A percentile compares a stretch with the other conserved stretches of the same genome.
Evolutionary conservation across 169 alveolate species (phyloP).

Genomic region (Babesia caballi): DNA sequence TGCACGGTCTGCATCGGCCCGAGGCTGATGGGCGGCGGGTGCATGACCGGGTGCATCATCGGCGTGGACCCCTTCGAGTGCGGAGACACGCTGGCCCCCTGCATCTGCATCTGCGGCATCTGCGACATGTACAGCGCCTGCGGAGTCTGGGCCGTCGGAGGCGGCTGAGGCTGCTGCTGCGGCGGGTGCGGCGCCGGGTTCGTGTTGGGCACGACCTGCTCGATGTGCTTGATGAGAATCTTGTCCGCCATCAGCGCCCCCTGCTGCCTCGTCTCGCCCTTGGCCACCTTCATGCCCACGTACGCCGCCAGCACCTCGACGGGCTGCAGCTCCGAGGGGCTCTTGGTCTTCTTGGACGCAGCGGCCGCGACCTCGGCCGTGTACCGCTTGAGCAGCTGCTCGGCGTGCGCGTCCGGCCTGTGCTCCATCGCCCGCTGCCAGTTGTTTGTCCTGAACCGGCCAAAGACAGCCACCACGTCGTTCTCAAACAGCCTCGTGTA

Average conservation of each 20-base stretch:
- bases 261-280: slow-evolving; percentile 29
- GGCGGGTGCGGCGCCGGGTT: not conserved
- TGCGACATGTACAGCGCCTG: not conserved
- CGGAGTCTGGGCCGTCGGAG: not conserved
- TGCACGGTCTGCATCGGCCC: not conserved
- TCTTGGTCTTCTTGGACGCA: not conserved
- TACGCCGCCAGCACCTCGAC: slow-evolving; percentile 32
- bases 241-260: slow-evolving; percentile 14
- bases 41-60: not conserved
- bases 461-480: slow-evolving; percentile 15
- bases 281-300: slow-evolving; percentile 21
- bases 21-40: not conserved
- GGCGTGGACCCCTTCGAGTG: not conserved
- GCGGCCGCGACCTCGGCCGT: slow-evolving; percentile 16
- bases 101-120: not conserved
- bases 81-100: slow-evolving; percentile 2
- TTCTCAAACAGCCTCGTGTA: slow-evolving; percentile 51
- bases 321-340: slow-evolving; percentile 6
- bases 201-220: slow-evolving; percentile 5
- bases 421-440: slow-evolving; percentile 29
- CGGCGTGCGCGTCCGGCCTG: slow-evolving; percentile 34
- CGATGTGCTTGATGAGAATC: slow-evolving; percentile 9
- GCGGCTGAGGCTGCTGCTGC: not conserved
- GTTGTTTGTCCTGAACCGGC: slow-evolving; percentile 20
- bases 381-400: slow-evolving; percentile 37